Conservation (phyloP, 257 asterid genomes). For the Solanum verrucosum region DNA sequence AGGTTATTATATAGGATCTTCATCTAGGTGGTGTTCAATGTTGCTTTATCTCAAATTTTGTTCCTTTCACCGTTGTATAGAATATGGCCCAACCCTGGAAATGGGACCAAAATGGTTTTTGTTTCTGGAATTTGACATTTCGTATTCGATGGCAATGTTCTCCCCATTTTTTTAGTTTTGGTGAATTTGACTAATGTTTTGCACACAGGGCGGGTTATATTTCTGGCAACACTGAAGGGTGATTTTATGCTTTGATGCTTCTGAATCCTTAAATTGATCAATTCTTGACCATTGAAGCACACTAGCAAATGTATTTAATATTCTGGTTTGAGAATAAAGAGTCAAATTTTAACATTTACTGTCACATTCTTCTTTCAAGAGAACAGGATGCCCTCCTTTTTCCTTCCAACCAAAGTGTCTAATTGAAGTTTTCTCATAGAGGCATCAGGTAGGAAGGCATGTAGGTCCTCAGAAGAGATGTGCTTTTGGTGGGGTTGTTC, state of each 20-base stretch:
- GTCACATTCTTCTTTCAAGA: neutral
- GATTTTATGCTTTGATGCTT: neutral
- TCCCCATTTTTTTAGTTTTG: neutral
- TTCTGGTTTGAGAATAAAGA: neutral
- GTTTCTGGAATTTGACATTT: neutral
- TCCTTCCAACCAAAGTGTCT: neutral
- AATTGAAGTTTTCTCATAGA: neutral
- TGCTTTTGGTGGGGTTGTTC: slow-evolving; percentile 30
- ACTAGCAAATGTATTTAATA: neutral
- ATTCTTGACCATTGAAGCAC: neutral
- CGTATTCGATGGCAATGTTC: neutral
- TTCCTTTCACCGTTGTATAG: neutral
- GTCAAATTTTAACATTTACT: neutral
- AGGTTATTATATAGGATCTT: neutral
- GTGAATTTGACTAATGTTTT: neutral
- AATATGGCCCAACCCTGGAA: neutral
- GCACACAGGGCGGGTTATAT: neutral
- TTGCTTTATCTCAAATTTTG: neutral
- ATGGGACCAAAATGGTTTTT: neutral
- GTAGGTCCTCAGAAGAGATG: slow-evolving; percentile 9
- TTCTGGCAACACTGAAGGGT: neutral
- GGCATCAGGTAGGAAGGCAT: neutral
- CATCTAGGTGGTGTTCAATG: neutral
- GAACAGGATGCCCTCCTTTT: neutral
- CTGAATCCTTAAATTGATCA: neutral